A percentile compares a stretch with the other conserved stretches of the same genome.
Conservation (phyloP, 2,329 filamentous ascomycete species). For the Fusarium tanahbumbuense region DNA sequence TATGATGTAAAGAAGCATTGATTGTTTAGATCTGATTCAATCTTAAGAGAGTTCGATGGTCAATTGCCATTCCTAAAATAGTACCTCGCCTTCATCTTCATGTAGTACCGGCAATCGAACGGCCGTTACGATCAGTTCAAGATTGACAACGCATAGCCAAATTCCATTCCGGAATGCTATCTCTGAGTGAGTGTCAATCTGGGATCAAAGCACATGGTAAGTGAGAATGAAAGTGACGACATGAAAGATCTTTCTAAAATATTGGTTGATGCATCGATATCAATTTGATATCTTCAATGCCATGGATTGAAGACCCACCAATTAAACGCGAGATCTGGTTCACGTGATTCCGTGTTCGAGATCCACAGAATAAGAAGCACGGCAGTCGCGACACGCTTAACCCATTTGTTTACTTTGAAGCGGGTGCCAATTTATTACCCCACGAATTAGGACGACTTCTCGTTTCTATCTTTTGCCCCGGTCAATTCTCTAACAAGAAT, state of each 20-base stretch:
- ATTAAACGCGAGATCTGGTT: background rate
- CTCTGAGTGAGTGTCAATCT: background rate
- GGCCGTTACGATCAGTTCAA: background rate
- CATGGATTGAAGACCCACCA: background rate
- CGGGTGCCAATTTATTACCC: conserved; percentile 38
- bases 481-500: conserved; percentile 44
- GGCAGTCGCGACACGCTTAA: conserved; percentile 38
- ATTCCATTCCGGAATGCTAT: background rate
- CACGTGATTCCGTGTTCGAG: conserved; percentile 42
- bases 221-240: background rate
- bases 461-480: conserved; percentile 25
- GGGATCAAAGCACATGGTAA: background rate
- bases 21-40: background rate
- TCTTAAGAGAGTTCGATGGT: background rate
- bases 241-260: background rate
- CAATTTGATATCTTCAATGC: conserved; percentile 1
- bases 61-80: background rate
- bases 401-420: conserved; percentile 43
- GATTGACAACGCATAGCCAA: background rate
- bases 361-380: conserved; percentile 3
- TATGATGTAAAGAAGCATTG: background rate
- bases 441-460: conserved; percentile 25
- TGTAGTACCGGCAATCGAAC: background rate
- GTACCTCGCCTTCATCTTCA: background rate
- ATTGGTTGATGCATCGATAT: background rate